Percentiles rank a stretch among this genome's conserved stretches.
Evolutionary conservation across 2,329 filamentous ascomycete genomes (phyloP).

Genomic region (Tympanopsis confertula): DNA sequence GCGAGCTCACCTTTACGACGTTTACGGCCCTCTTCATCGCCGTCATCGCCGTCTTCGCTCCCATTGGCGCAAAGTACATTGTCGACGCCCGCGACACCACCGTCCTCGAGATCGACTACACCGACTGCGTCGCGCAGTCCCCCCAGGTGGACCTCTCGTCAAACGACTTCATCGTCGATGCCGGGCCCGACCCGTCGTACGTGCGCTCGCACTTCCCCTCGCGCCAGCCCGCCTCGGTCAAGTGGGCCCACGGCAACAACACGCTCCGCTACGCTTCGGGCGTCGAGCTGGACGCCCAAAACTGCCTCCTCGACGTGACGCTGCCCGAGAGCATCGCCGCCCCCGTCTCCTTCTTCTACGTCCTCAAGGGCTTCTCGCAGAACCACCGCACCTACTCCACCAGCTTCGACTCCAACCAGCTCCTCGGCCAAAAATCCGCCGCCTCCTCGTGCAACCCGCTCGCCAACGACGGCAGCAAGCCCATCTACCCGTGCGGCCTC

Average conservation of each 20-base stretch:
- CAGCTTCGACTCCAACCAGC: conserved; percentile 72
- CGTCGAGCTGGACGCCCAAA: conserved; percentile 23
- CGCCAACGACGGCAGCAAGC: conserved; percentile 37
- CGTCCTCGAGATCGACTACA: conserved; percentile 86
- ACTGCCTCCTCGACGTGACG: conserved; percentile 68
- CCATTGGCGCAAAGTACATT: conserved; percentile 75
- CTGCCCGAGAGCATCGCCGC: conserved; percentile 70
- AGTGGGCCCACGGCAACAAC: conserved; percentile 17
- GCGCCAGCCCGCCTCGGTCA: background rate
- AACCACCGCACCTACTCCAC: conserved; percentile 95
- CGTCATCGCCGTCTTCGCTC: conserved; percentile 83
- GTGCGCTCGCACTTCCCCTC: conserved; percentile 56
- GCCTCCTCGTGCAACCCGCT: conserved; percentile 65
- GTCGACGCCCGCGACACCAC: conserved; percentile 68
- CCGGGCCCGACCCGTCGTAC: conserved; percentile 46
- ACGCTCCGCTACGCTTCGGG: conserved; percentile 23
- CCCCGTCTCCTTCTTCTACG: conserved; percentile 88
- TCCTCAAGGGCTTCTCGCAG: conserved; percentile 95
- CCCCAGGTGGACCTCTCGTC: conserved; percentile 18
- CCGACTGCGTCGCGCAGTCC: conserved; percentile 54
- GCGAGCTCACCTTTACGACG: conserved; percentile 80
- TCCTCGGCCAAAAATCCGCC: conserved; percentile 61
- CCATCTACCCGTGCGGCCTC: conserved; percentile 88
- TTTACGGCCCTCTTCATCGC: conserved; percentile 71
- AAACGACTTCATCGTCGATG: conserved; percentile 17